Conservation (phyloP, 129 eudicot species). For the Tagetes patula region DNA sequence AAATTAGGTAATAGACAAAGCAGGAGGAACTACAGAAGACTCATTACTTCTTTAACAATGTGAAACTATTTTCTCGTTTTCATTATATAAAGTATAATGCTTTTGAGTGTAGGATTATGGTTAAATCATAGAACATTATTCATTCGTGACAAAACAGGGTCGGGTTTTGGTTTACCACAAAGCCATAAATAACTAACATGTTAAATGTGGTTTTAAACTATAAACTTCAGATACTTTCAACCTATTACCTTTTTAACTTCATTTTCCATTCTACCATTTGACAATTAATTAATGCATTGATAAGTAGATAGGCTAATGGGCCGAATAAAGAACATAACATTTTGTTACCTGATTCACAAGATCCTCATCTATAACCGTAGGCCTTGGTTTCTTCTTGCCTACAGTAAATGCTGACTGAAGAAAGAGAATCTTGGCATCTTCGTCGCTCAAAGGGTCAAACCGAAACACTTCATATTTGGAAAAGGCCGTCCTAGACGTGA, state of each 20-base stretch:
- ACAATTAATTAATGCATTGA: neutral
- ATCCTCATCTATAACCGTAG: neutral
- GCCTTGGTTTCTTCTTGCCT: neutral
- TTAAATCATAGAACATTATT: neutral
- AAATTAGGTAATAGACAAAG: neutral
- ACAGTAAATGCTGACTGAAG: conserved; percentile 9
- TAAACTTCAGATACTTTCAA: neutral
- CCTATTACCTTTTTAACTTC: neutral
- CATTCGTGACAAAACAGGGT: neutral
- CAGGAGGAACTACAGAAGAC: neutral
- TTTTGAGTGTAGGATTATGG: no score
- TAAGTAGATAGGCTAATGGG: neutral
- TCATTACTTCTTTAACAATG: no score
- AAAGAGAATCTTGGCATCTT: conserved; percentile 28
- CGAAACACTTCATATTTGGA: neutral
- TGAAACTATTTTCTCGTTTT: neutral
- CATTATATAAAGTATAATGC: no score
- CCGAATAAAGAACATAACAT: neutral
- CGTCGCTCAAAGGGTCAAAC: conserved; percentile 26
- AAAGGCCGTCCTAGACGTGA: conserved; percentile 21
- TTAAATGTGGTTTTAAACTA: neutral
- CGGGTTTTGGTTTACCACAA: neutral
- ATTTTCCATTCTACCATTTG: neutral
- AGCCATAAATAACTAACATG: neutral
- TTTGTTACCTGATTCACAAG: conserved; percentile 27